These are phyloP conservation scores for Populus ilicifolia DNA, from an alignment of 345 rosid species.

Conservation along the genomic window DNA sequence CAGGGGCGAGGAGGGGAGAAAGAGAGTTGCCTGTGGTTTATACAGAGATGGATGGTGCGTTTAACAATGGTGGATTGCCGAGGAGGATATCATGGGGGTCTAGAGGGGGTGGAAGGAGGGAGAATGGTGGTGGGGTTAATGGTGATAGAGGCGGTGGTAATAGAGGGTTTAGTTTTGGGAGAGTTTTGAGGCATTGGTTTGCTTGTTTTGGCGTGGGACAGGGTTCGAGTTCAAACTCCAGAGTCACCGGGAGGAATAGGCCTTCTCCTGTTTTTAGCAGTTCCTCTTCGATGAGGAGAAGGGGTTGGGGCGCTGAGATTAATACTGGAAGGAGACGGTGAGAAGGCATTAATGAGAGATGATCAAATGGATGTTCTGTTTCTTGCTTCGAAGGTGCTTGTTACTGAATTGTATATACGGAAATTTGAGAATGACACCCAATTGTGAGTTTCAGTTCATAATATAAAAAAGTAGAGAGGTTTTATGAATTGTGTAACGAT, in stretches of 20 bases:
- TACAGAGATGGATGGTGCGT: conserved; percentile 89
- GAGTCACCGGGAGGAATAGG: conserved; percentile 20
- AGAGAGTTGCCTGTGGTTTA: conserved; percentile 79
- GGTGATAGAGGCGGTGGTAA: neutral
- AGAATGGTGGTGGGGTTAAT: conserved; percentile 43
- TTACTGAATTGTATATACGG: conserved; percentile 5
- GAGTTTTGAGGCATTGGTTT: conserved; percentile 21
- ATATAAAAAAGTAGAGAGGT: neutral
- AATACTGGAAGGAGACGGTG: conserved; percentile 19
- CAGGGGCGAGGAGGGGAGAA: conserved; percentile 68
- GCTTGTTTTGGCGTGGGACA: conserved; percentile 18
- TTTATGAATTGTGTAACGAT: neutral
- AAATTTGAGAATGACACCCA: neutral
- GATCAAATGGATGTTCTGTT: neutral
- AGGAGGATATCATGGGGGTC: conserved; percentile 75
- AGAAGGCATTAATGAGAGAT: neutral
- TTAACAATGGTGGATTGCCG: conserved; percentile 55
- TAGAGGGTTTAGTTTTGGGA: conserved; percentile 1
- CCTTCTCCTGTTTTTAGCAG: conserved; percentile 11
- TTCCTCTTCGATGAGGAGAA: conserved; percentile 26
- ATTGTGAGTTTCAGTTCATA: neutral
- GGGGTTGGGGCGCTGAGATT: conserved; percentile 27
- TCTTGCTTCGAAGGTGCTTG: neutral
- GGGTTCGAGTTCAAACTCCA: conserved; percentile 24
- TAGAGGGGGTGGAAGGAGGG: conserved; percentile 51